Evolutionary conservation across 257 asterid species (phyloP), one percentile per base, ranked within the genome.

Genomic region (Rauvolfia tetraphylla): DNA sequence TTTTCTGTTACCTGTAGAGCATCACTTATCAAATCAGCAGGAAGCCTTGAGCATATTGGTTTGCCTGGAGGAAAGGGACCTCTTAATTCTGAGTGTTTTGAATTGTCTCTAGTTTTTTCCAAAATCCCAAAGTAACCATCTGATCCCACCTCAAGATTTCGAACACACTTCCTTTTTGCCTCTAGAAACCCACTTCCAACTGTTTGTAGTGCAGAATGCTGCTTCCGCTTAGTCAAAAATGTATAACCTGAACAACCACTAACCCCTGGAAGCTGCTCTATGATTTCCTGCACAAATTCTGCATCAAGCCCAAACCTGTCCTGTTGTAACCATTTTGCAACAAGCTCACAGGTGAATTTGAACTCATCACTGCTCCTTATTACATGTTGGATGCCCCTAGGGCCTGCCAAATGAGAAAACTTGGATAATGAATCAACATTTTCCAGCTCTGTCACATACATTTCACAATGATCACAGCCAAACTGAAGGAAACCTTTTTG

Each of bases 211-310:
- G 71, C 76, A 15, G 90, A 75, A 51, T 58, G 81, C 10, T 79
- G 79, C 80, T 83, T 90, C 81, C 99, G 87, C 34, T 85, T 86
- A 11, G 70, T 86, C 87, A 89, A 80, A 70, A 63, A 73, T 73
- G 82, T 86, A 86, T 95, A 93, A 56, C 80, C 87, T 38, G 91
- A 80, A 86, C 97, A 95, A 8, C 87, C 79, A 74, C 73, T 10
- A 83, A 85, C 87, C 82, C 91, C 91, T 71, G 99, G 96, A 87
- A 90, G 96, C 79, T 86, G 90, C 79, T 95, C 98, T 38, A 95
- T 69, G 68, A 90, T 90, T 83, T 95, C 99, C 82, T 87, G 97
- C 66, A 95, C 97, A 82, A 95, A 93, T 56, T 92, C 97, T 68
- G 83, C 82, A 75, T 88, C 91, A 42, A 95, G 80, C 67, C 98